Conservation (phyloP, 2,329 filamentous ascomycete species). For the Arachnomyces sp. region DNA sequence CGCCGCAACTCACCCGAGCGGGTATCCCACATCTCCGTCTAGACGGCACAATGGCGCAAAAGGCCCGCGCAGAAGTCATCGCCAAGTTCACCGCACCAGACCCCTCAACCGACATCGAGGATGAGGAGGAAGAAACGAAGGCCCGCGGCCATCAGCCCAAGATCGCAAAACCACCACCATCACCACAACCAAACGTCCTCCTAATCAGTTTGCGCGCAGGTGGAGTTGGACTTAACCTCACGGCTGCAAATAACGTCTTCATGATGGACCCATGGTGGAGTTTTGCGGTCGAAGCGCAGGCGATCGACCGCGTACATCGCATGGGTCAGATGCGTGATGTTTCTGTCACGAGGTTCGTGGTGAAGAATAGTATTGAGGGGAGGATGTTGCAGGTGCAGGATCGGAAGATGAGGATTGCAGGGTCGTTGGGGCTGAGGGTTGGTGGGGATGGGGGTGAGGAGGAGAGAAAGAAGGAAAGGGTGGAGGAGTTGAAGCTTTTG, state of each 20-base stretch:
- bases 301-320: conserved; percentile 92
- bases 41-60: conserved; percentile 84
- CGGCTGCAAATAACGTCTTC: conserved; percentile 78
- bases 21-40: conserved; percentile 77
- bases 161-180: conserved; percentile 6
- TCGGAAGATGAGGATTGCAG: conserved; percentile 80
- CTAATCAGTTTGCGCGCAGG: conserved; percentile 81
- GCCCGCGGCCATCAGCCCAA: background rate
- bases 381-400: conserved; percentile 92
- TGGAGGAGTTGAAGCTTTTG: conserved; percentile 90
- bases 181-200: conserved; percentile 46
- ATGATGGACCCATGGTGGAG: conserved; percentile 99
- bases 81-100: conserved; percentile 55
- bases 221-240: conserved; percentile 88
- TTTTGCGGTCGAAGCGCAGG: conserved; percentile 91
- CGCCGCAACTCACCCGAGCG: conserved; percentile 63
- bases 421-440: conserved; percentile 91
- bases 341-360: conserved; percentile 77
- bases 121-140: conserved; percentile 23
- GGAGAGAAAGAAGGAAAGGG: conserved; percentile 78
- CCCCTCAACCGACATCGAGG: conserved; percentile 26
- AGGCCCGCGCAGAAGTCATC: conserved; percentile 70
- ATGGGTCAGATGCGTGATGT: conserved; percentile 91
- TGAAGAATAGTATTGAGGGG: conserved; percentile 85
- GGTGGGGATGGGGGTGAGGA: conserved; percentile 80